Base-by-base conservation (phyloP, 208 protist species). In the Wallacemonas sp. region DNA sequence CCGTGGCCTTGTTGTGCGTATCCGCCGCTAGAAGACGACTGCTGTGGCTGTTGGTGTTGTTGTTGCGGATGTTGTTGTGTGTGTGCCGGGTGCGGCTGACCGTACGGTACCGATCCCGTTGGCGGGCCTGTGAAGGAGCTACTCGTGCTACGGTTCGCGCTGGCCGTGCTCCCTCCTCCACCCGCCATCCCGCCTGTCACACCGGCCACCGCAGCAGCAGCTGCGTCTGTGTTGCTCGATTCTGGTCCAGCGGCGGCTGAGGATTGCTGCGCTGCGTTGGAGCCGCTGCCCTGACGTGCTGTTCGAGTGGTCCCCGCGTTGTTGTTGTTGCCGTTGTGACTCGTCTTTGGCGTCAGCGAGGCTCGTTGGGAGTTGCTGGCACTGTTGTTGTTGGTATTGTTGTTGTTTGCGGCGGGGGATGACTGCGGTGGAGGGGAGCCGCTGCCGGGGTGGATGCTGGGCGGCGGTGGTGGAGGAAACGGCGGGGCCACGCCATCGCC, bases 381-480 rank as follows among this genome's bases (percentile, higher is more conserved):
- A 58, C 33, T 70, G 49, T 62, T 43, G 33, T 34, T 63, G 55
- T 63, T 70, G 55, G 12, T 33, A 39, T 44, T 52, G 65, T 19
- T 70, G 43, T 2, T 9, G 26, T 24, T 49, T 21, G 29, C 34
- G 4, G n/a, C 29, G 23, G 26, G 41, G 12, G 60, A 54, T 16
- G 19, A 52, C 41, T 23, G 26, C 21, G n/a, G n/a, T n/a, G n/a
- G n/a, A n/a, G n/a, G 4, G 56, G 55, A 38, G 30, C 29, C 41
- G 34, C 36, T 48, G 43, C 19, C 54, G 19, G 26, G 26, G 36
- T 27, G 17, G 19, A 11, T 3, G 52, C 16, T n/a, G n/a, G n/a
- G n/a, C n/a, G n/a, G 47, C 47, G 41, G 41, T 4, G n/a, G 0
- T 6, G 47, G 24, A 32, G 23, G 30, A 23, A 5, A 5, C 6